These are phyloP conservation scores for Conidiobolus incongruus DNA, from an alignment of 371 early-diverging fungal species.

Conservation along the genomic window DNA sequence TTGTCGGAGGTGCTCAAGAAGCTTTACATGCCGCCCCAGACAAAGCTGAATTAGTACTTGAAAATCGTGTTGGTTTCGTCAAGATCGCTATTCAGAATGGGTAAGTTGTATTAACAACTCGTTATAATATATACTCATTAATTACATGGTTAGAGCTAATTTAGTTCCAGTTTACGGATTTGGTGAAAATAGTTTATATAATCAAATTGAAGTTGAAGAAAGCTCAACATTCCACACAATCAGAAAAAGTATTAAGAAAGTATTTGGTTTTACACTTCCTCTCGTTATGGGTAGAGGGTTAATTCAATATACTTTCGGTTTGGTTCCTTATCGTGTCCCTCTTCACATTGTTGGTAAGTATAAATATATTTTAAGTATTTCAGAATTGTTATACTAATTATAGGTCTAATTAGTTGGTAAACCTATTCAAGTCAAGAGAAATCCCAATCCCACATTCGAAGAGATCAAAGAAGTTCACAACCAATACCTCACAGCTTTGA, in stretches of 20 bases:
- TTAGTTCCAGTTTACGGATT: constrained; percentile 53
- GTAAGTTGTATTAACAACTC: constrained; percentile 19
- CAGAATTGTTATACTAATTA: neutral
- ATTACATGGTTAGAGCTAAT: constrained; percentile 18
- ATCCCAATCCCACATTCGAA: constrained; percentile 27
- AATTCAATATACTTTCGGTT: constrained; percentile 31
- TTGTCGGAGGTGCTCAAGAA: constrained; percentile 61
- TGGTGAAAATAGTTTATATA: constrained; percentile 64
- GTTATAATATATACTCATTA: neutral
- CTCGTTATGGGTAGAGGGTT: constrained; percentile 51
- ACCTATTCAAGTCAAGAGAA: constrained; percentile 30
- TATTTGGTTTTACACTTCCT: constrained; percentile 41
- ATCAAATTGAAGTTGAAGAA: constrained; percentile 23
- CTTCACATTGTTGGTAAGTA: constrained; percentile 23
- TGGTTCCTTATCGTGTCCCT: constrained; percentile 27
- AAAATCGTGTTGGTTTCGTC: constrained; percentile 55
- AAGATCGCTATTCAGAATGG: constrained; percentile 49
- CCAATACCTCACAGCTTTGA: constrained; percentile 34
- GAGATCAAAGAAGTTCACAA: constrained; percentile 31
- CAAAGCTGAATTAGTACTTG: constrained; percentile 33
- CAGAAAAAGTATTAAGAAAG: constrained; percentile 30
- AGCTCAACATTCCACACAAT: constrained; percentile 22
- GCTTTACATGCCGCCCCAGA: constrained; percentile 39
- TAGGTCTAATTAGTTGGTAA: constrained; percentile 21
- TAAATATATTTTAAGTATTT: neutral